phyloP scores from a whole-genome alignment of 345 rosid species.

The Trapa incisa region DNA sequence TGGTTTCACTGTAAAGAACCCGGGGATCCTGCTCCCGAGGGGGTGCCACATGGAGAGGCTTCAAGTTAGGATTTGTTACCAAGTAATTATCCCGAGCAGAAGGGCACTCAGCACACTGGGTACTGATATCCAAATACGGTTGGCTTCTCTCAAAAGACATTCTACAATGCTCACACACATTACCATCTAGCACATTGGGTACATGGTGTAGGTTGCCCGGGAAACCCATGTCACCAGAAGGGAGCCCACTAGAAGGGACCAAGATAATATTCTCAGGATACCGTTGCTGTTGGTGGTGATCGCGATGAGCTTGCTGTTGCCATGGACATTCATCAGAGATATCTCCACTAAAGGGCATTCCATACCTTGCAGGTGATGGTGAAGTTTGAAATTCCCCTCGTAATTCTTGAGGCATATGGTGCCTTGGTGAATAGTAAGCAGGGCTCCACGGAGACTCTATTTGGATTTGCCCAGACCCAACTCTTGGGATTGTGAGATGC shows the following conservation, averaged over 20 bases:
- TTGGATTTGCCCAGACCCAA: conserved; percentile 32
- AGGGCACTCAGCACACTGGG: conserved; percentile 44
- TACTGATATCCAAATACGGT: conserved; percentile 48
- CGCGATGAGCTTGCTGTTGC: conserved; percentile 50
- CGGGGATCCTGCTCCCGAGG: conserved; percentile 43
- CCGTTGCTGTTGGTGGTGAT: conserved; percentile 31
- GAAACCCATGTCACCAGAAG: conserved; percentile 60
- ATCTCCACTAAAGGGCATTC: conserved; percentile 61
- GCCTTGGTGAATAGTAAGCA: conserved; percentile 77
- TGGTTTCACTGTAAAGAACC: conserved; percentile 36
- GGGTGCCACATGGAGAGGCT: conserved; percentile 38
- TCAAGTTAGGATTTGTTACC: conserved; percentile 48
- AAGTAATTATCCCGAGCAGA: conserved; percentile 39
- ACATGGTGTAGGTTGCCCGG: conserved; percentile 61
- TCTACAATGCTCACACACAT: conserved; percentile 55
- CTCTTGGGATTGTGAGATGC: conserved; percentile 35
- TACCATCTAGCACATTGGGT: conserved; percentile 49
- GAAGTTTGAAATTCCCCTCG: conserved; percentile 68
- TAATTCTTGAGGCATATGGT: conserved; percentile 64
- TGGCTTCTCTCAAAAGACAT: conserved; percentile 47
- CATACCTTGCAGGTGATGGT: conserved; percentile 62
- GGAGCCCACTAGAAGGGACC: conserved; percentile 52
- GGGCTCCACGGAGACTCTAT: conserved; percentile 67
- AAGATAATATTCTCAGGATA: conserved; percentile 53
- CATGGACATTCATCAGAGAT: conserved; percentile 58